Conservation (phyloP, 345 rosid genomes). For the Syzygium jambos region DNA sequence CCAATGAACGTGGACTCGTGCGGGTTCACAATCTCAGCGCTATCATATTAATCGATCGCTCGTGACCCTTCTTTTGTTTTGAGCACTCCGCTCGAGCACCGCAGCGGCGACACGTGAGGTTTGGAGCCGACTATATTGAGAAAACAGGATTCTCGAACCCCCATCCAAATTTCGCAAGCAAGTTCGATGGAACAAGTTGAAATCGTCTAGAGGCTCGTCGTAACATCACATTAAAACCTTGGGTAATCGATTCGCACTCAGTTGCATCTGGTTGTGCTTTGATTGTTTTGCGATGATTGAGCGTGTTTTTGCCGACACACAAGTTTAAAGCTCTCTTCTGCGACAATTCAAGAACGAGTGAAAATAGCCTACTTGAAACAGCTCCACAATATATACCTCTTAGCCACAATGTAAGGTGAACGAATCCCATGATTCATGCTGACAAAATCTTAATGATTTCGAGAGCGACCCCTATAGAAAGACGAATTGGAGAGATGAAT, state of each 20-base stretch:
- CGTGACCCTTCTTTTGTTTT: not conserved
- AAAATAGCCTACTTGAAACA: not conserved
- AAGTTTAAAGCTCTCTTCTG: not conserved
- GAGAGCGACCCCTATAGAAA: not conserved
- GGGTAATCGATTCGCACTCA: not conserved
- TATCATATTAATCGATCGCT: not conserved
- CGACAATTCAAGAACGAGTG: not conserved
- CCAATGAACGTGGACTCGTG: slow-evolving; percentile 1
- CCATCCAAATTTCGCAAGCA: not conserved
- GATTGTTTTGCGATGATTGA: not conserved
- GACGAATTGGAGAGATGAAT: not conserved
- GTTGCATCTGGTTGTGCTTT: not conserved
- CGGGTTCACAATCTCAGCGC: not conserved
- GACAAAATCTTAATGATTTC: not conserved
- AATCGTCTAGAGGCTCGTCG: not conserved
- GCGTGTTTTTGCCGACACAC: not conserved
- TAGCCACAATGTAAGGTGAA: not conserved
- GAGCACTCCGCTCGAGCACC: not conserved
- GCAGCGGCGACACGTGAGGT: not conserved
- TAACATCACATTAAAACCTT: not conserved
- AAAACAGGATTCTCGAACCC: not conserved
- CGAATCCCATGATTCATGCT: not conserved
- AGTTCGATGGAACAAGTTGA: not conserved
- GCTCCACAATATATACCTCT: not conserved
- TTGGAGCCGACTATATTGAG: not conserved